Evolutionary conservation across 225 moss, liverwort and hornwort species (phyloP), one percentile per base, ranked within the genome.

Genomic region (Pleurozium schreberi): DNA sequence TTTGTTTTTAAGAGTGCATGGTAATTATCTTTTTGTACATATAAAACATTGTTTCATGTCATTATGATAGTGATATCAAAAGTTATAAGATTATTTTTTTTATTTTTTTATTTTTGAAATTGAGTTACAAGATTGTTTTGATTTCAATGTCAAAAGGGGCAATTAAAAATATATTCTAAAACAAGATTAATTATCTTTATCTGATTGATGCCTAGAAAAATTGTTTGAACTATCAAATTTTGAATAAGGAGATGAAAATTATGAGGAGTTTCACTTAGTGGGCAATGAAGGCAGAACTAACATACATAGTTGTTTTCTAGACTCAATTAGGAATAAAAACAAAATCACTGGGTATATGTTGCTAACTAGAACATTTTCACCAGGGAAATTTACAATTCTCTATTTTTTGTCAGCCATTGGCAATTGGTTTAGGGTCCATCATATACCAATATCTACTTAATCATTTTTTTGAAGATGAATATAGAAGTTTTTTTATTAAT

Each of bases 291-390:
- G 40, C 40, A 22, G 4, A 23, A n/a, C n/a, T n/a, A 23, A 6
- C 11, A 67, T n/a, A 7, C 12, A 13, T 8, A 13, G 4, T 68
- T 0, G 0, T n/a, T 38, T n/a, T n/a, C 23, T 12, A 3, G 40
- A 40, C 13, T 68, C 40, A 68, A 68, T 67, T 68, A 11, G 7
- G 12, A 68, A 22, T n/a, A 11, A 66, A 65, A 67, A 21, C 11
- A 38, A 22, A 22, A 12, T 12, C 22, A n/a, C n/a, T 11, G 22
- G 12, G n/a, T 22, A 68, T 13, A 23, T 36, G 0, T n/a, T 40
- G 6, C 0, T 23, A 2, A 68, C 4, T 68, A n/a, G 22, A n/a
- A 68, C 22, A 22, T 67, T 21, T 6, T 12, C 21, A 38, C 17
- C 11, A n/a, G 20, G 20, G 6, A 68, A 4, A n/a, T 68, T 22